A percentile compares a stretch with the other conserved stretches of the same genome.
phyloP scores from a whole-genome alignment of 768 basidiomycete species.

The Boletus sp. region DNA sequence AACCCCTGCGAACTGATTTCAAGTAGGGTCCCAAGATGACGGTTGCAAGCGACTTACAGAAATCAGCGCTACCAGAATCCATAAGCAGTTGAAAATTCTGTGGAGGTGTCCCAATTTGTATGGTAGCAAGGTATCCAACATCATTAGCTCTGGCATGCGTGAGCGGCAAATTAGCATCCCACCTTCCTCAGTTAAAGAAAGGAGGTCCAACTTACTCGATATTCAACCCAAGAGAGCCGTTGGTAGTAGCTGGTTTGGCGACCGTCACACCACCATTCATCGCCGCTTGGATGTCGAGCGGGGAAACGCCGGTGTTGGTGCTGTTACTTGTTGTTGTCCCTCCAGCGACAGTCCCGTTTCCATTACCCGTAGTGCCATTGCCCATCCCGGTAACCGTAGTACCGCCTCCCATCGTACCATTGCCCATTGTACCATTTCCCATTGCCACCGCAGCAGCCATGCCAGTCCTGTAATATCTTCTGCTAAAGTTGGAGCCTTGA shows the following conservation, averaged over 20 bases:
- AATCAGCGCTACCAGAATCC: conserved; percentile 70
- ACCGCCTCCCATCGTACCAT: too few relatives aligned
- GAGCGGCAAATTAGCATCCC: background rate
- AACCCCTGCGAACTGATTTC: conserved; percentile 37
- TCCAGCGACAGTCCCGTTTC: conserved; percentile 10
- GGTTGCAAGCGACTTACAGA: conserved; percentile 36
- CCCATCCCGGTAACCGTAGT: background rate
- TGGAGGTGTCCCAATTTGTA: conserved; percentile 69
- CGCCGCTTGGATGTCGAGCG: conserved; percentile 37
- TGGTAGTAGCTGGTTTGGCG: conserved; percentile 41
- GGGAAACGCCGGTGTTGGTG: conserved; percentile 33
- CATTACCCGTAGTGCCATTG: conserved; percentile 5
- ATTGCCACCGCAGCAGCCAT: conserved; percentile 2
- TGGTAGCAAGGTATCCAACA: conserved; percentile 54
- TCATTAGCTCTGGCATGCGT: conserved; percentile 42
- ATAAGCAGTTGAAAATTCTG: conserved; percentile 56
- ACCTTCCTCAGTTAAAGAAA: background rate
- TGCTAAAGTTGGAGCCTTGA: conserved; percentile 8
- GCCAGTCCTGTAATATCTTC: conserved; percentile 9
- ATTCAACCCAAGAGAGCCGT: conserved; percentile 62
- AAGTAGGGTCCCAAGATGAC: background rate
- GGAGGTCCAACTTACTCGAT: conserved; percentile 53
- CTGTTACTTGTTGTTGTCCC: conserved; percentile 11
- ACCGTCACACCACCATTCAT: conserved; percentile 39
- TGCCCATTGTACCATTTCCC: conserved; percentile 1